These are phyloP conservation scores for Canavalia gladiata DNA, from an alignment of 306 rosid species.

Conservation along the genomic window DNA sequence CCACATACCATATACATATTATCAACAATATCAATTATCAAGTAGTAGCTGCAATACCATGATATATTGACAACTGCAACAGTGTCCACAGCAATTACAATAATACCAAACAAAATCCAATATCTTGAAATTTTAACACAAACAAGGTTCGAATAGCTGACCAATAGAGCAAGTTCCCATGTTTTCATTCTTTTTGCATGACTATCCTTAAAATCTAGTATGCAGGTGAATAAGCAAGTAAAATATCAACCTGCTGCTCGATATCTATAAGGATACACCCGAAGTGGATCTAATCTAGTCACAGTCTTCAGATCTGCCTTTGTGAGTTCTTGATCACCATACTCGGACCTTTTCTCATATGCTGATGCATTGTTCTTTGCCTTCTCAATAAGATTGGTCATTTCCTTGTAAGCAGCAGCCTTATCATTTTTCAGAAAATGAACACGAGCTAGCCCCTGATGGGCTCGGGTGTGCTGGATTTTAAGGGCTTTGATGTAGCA, in stretches of 20 bases:
- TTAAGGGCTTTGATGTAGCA: constrained; percentile 90
- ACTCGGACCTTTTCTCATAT: constrained; percentile 92
- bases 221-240: constrained; percentile 21
- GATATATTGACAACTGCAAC: background rate
- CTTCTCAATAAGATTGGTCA: constrained; percentile 77
- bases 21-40: background rate
- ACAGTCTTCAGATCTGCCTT: constrained; percentile 89
- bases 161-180: background rate
- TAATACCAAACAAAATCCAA: background rate
- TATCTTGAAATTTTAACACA: background rate
- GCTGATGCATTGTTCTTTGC: constrained; percentile 72
- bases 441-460: constrained; percentile 97
- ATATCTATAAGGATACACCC: constrained; percentile 94
- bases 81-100: background rate
- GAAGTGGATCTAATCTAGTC: constrained; percentile 83
- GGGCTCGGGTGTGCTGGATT: constrained; percentile 91
- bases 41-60: background rate
- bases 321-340: constrained; percentile 82
- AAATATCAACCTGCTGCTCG: constrained; percentile 89
- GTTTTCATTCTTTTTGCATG: background rate
- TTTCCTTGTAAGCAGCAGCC: constrained; percentile 81
- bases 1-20: background rate
- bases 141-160: constrained; percentile 13
- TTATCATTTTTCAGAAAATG: constrained; percentile 73
- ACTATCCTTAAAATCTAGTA: background rate